Evolutionary conservation across 2,329 filamentous ascomycete genomes (phyloP).

Genomic region (Pseudogymnoascus verrucosus): DNA sequence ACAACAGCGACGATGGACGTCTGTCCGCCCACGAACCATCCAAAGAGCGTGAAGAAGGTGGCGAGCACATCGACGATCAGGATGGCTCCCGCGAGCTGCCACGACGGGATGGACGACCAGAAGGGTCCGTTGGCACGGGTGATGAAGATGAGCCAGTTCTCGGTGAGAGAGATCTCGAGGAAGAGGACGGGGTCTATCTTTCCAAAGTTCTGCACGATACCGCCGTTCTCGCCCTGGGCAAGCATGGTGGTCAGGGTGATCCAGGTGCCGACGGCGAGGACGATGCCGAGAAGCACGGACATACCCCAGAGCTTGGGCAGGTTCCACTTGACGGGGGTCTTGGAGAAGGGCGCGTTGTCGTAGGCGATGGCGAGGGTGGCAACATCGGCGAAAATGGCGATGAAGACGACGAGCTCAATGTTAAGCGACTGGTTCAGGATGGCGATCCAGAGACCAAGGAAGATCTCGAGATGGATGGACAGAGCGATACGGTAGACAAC

Average conservation of each 20-base stretch:
- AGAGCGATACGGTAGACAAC: conserved; percentile 92
- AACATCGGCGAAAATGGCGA: conserved; percentile 90
- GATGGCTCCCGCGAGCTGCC: conserved; percentile 74
- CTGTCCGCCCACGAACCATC: conserved; percentile 64
- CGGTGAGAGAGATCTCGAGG: conserved; percentile 81
- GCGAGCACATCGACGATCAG: conserved; percentile 74
- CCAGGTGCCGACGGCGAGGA: conserved; percentile 79
- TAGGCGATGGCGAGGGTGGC: conserved; percentile 89
- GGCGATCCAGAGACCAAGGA: conserved; percentile 85
- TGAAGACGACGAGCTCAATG: conserved; percentile 83
- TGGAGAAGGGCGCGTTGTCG: conserved; percentile 83
- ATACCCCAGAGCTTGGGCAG: conserved; percentile 90
- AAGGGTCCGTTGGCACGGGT: conserved; percentile 88
- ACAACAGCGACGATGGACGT: conserved; percentile 79
- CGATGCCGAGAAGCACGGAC: conserved; percentile 73
- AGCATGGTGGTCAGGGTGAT: conserved; percentile 83
- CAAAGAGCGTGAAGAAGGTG: conserved; percentile 78
- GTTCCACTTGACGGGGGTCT: conserved; percentile 89
- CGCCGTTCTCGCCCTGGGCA: conserved; percentile 57
- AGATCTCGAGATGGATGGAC: conserved; percentile 85
- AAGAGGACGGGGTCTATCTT: conserved; percentile 75
- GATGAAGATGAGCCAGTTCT: conserved; percentile 97
- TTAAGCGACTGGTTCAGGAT: conserved; percentile 79
- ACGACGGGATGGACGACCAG: conserved; percentile 83
- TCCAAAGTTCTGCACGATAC: conserved; percentile 87